A percentile compares a stretch with the other conserved stretches of the same genome.
phyloP scores from a whole-genome alignment of 495 filamentous ascomycete species.

The Trichoderma erinaceum region DNA sequence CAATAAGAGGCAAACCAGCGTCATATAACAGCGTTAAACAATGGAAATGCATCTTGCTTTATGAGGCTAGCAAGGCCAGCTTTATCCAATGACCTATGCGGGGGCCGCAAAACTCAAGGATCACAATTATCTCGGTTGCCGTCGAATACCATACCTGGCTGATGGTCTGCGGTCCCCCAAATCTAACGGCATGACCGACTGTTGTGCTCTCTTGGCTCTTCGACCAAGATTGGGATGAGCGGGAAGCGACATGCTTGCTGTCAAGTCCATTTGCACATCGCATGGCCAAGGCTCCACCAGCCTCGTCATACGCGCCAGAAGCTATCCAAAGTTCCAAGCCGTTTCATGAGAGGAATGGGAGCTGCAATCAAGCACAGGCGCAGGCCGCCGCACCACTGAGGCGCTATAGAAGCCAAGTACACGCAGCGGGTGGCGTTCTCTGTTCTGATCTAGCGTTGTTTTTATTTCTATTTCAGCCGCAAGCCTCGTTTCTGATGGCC shows the following conservation, averaged over 20 bases:
- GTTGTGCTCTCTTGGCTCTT: constrained; percentile 2
- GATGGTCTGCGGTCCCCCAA: background rate
- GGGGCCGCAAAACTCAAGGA: background rate
- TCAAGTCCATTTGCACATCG: background rate
- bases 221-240: background rate
- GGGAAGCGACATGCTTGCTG: constrained; percentile 5
- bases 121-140: background rate
- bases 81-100: background rate
- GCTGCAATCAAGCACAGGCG: background rate
- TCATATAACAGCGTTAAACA: background rate
- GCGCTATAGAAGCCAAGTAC: constrained; percentile 1
- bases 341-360: background rate
- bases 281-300: constrained; percentile 4
- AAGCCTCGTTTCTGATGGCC: background rate
- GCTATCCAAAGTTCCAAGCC: background rate
- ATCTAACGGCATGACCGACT: constrained; percentile 8
- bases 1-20: background rate
- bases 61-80: background rate
- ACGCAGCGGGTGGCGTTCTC: background rate
- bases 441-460: background rate
- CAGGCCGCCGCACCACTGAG: background rate
- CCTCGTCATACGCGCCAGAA: constrained; percentile 2
- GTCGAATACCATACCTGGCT: background rate
- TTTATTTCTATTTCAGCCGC: background rate
- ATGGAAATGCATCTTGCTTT: background rate